A percentile compares a stretch with the other conserved stretches of the same genome.
Evolutionary conservation across 306 rosid genomes (phyloP).

Genomic region (Pterocarpus santalinus): DNA sequence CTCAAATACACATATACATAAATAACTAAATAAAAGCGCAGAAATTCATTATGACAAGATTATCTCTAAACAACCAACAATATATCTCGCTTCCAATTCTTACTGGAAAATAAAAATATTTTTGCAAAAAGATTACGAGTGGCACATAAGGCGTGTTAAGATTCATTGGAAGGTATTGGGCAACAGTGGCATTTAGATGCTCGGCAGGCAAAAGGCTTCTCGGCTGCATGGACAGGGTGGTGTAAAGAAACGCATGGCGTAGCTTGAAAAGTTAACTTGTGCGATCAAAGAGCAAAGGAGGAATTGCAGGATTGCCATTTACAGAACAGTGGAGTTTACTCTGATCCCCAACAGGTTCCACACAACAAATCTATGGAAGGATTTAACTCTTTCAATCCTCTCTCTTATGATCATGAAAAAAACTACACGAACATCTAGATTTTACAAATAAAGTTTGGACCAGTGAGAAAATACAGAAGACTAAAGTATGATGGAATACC

Average conservation of each 20-base stretch:
- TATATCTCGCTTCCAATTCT: background rate
- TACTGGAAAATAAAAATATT: background rate
- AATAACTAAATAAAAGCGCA: background rate
- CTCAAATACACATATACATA: background rate
- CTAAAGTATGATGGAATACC: conserved; percentile 28
- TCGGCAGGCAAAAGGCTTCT: background rate
- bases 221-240: background rate
- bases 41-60: background rate
- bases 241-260: background rate
- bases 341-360: background rate
- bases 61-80: background rate
- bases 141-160: background rate
- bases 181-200: background rate
- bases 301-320: conserved; percentile 4
- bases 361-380: background rate
- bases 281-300: conserved; percentile 23
- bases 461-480: background rate
- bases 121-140: background rate
- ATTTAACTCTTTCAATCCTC: background rate
- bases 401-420: background rate
- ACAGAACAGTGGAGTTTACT: background rate
- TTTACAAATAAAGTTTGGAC: background rate
- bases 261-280: background rate
- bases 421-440: background rate
- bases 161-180: conserved; percentile 11